Evolutionary conservation across 768 basidiomycete species (phyloP), one percentile per base, ranked within the genome.

Genomic region (Lentinula sp.): DNA sequence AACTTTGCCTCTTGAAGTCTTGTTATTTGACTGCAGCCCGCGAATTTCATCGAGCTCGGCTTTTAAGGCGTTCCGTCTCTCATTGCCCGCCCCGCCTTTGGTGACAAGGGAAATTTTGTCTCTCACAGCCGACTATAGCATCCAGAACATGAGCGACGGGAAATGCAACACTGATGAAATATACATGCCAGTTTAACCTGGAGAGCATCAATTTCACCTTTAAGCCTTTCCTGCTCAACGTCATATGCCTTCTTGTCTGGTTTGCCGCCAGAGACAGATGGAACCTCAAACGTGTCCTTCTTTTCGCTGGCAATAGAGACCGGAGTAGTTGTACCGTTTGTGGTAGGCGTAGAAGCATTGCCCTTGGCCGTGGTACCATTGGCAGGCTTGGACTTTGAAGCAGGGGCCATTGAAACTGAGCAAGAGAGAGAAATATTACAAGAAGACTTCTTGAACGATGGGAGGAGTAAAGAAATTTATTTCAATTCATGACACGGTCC

Each of bases 221-320:
- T 93, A 65, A 95, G 77, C 68, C 74, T 84, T 57, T 90, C 86
- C 74, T 95, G 93, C 76, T 98, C 94, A 8, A 79, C 81, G 57
- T 97, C 91, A 71, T 90, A 90, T n/a, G 74, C 77, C 52, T 81
- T 81, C 75, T 93, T 94, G 82, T 97, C 95, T 36, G 95, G 95
- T 71, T 79, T 91, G 48, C 83, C 86, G 50, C 78, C 72, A 54
- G 68, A 59, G 35, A 66, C 41, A 56, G 73, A 68, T 39, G 74
- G 68, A 49, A 71, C 63, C 42, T 79, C 79, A 69, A 70, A 73
- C 72, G 74, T 75, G 73, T 81, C 81, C 72, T 76, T 77, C 67
- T 76, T 74, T 57, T 74, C 72, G 62, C 69, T 70, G 28, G 72
- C 67, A 45, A 50, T 48, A 13, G 79, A 74, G 42, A 79, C 75